Percentiles rank a stretch among this genome's conserved stretches.
Evolutionary conservation across 75 land plant species (phyloP).

Genomic region (Picea glauca): DNA sequence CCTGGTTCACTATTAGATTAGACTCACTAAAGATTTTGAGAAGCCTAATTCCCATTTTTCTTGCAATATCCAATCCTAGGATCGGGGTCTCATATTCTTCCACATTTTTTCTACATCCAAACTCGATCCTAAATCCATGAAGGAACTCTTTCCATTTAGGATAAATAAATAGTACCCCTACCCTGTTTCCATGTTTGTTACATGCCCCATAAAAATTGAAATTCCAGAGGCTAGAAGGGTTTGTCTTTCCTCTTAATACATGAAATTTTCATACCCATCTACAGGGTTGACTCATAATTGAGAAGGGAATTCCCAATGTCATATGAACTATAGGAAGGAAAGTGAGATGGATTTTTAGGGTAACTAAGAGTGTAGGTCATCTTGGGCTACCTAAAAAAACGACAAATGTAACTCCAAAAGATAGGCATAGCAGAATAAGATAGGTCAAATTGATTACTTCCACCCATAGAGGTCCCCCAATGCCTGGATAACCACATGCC

Average conservation of each 20-base stretch:
- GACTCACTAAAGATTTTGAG: neutral
- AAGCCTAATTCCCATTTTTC: neutral
- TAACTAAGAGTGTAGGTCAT: neutral
- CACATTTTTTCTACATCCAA: neutral
- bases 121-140: neutral
- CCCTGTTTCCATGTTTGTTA: neutral
- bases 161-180: neutral
- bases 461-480: neutral
- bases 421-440: neutral
- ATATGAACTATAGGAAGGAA: neutral
- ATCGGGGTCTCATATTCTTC: neutral
- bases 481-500: neutral
- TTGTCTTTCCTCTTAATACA: neutral
- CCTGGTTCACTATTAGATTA: neutral
- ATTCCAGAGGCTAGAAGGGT: neutral
- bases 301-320: neutral
- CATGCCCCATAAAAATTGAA: neutral
- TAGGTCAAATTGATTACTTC: neutral
- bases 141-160: neutral
- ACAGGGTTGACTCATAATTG: neutral
- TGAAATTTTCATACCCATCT: neutral
- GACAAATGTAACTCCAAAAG: neutral
- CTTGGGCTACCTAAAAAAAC: neutral
- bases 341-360: neutral
- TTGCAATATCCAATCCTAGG: neutral